phyloP scores from a whole-genome alignment of 495 filamentous ascomycete genomes.

The Neurospora sublineolata region DNA sequence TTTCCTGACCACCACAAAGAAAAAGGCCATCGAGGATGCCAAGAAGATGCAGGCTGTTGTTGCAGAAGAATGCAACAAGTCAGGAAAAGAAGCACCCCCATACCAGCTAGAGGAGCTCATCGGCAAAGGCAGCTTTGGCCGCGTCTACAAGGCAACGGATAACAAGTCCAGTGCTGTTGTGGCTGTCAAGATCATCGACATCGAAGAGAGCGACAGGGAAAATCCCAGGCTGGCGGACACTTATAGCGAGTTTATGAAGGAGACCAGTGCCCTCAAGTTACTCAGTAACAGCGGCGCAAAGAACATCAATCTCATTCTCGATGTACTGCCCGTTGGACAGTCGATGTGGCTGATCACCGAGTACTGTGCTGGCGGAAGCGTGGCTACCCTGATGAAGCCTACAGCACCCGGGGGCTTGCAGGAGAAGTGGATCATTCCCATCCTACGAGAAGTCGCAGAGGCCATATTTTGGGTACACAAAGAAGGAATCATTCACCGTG shows the following conservation, averaged over 20 bases:
- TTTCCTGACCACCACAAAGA: conserved; percentile 25
- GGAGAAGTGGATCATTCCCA: conserved; percentile 83
- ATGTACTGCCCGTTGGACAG: conserved; percentile 74
- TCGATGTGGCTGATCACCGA: conserved; percentile 94
- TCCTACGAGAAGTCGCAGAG: conserved; percentile 75
- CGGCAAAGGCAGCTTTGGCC: conserved; percentile 89
- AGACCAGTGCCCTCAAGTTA: conserved; percentile 75
- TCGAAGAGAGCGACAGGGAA: conserved; percentile 72
- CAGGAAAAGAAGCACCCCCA: conserved; percentile 34
- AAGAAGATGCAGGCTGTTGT: conserved; percentile 41
- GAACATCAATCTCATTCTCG: conserved; percentile 85
- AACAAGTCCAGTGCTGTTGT: conserved; percentile 52
- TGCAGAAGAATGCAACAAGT: conserved; percentile 35
- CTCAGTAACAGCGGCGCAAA: conserved; percentile 73
- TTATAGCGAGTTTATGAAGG: conserved; percentile 76
- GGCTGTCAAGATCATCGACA: conserved; percentile 90
- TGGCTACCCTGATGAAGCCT: conserved; percentile 66
- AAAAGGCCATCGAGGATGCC: conserved; percentile 44
- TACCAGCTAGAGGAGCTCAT: conserved; percentile 85
- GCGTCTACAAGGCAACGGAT: conserved; percentile 75
- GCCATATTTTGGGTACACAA: conserved; percentile 81
- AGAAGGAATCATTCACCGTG: conserved; percentile 87
- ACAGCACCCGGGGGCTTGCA: conserved; percentile 62
- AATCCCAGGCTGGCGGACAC: conserved; percentile 67
- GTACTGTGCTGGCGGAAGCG: conserved; percentile 88